Percentiles rank a stretch among this genome's conserved stretches.
phyloP scores from a whole-genome alignment of 345 rosid species.

The Eutrema yunnanense region DNA sequence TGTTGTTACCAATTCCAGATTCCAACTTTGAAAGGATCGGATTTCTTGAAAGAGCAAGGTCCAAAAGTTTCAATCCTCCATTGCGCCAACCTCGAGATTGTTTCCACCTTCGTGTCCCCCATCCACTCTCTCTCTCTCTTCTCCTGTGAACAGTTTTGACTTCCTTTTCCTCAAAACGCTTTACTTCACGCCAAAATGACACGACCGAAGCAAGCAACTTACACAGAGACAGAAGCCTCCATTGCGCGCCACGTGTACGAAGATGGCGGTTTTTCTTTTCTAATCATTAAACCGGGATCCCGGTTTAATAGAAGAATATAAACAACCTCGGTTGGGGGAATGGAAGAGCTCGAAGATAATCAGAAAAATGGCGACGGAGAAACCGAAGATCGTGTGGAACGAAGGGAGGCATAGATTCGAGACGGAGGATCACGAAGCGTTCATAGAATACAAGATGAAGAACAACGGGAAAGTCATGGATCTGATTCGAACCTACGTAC shows the following conservation, averaged over 20 bases:
- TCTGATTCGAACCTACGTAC: constrained; percentile 71
- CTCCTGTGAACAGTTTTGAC: constrained; percentile 13
- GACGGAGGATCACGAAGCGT: constrained; percentile 79
- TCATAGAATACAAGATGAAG: constrained; percentile 55
- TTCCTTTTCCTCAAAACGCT: constrained; percentile 11
- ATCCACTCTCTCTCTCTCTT: constrained; percentile 23
- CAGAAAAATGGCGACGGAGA: neutral
- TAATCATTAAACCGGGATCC: neutral
- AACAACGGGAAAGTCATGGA: constrained; percentile 60
- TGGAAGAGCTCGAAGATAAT: no score
- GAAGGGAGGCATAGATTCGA: constrained; percentile 51
- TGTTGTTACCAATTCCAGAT: constrained; percentile 80
- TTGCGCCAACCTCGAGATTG: constrained; percentile 84
- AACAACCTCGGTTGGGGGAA: no score
- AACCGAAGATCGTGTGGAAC: constrained; percentile 65
- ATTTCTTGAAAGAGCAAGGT: constrained; percentile 66
- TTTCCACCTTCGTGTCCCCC: constrained; percentile 84
- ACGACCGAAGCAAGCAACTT: constrained; percentile 20
- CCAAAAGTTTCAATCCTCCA: constrained; percentile 89
- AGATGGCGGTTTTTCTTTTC: neutral
- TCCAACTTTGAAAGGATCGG: constrained; percentile 88
- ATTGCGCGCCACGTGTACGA: constrained; percentile 27
- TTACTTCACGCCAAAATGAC: constrained; percentile 23
- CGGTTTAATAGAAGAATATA: neutral
- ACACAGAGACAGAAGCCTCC: neutral